A percentile compares a stretch with the other conserved stretches of the same genome.
phyloP scores from a whole-genome alignment of 2,329 filamentous ascomycete species.

The Botrytis galanthina region DNA sequence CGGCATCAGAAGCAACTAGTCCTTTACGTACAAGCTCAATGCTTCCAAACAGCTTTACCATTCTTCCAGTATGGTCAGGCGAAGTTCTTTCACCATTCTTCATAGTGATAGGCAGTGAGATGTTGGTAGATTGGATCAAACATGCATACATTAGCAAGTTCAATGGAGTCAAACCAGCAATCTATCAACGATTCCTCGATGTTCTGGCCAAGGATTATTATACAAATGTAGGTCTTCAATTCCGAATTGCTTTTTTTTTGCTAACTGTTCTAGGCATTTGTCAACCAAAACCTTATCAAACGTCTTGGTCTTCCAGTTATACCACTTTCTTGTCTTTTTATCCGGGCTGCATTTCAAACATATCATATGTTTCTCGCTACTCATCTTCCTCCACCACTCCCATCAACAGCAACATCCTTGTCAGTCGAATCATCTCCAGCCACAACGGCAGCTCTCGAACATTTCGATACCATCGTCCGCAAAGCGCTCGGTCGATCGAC shows the following conservation, averaged over 20 bases:
- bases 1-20: constrained; percentile 51
- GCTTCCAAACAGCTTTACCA: constrained; percentile 84
- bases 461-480: constrained; percentile 74
- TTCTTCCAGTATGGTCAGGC: constrained; percentile 81
- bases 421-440: constrained; percentile 69
- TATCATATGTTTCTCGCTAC: constrained; percentile 98
- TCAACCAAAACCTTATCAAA: constrained; percentile 83
- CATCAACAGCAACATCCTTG: constrained; percentile 64
- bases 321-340: constrained; percentile 90
- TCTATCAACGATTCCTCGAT: constrained; percentile 88
- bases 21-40: constrained; percentile 66
- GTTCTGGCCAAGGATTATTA: constrained; percentile 98
- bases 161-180: constrained; percentile 89
- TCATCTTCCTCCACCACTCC: constrained; percentile 72
- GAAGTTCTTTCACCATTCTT: constrained; percentile 92
- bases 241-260: constrained; percentile 20
- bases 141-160: constrained; percentile 98
- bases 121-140: constrained; percentile 95
- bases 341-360: constrained; percentile 89
- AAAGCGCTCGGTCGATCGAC: constrained; percentile 73
- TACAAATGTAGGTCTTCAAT: constrained; percentile 64
- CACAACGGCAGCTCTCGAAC: constrained; percentile 73
- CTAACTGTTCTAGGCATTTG: constrained; percentile 64
- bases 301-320: constrained; percentile 88
- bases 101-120: constrained; percentile 91